phyloP scores from a whole-genome alignment of 2,329 filamentous ascomycete species.

The Aureobasidium vineae region DNA sequence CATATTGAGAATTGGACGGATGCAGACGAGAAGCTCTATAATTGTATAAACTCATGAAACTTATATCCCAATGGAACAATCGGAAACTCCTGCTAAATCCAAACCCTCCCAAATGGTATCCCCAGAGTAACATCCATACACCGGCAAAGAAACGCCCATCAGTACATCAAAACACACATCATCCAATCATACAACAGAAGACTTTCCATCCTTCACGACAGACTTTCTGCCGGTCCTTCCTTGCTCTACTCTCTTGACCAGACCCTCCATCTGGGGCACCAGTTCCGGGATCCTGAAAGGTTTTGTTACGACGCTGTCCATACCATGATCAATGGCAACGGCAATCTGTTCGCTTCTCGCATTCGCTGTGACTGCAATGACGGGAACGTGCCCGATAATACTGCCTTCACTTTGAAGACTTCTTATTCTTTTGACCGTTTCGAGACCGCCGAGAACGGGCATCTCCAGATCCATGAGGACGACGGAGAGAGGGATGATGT shows the following conservation, averaged over 20 bases:
- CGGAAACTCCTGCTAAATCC: background rate
- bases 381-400: constrained; percentile 62
- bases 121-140: background rate
- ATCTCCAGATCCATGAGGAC: constrained; percentile 53
- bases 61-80: background rate
- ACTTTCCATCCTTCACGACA: background rate
- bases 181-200: background rate
- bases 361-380: constrained; percentile 72
- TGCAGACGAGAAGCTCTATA: background rate
- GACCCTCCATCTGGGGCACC: constrained; percentile 37
- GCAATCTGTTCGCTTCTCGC: constrained; percentile 54
- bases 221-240: background rate
- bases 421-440: constrained; percentile 64
- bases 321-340: constrained; percentile 28
- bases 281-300: constrained; percentile 40
- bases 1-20: too few species aligned
- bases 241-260: constrained; percentile 49
- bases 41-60: background rate
- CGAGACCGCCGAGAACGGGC: constrained; percentile 75
- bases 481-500: background rate
- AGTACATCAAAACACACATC: background rate
- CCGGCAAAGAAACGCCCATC: background rate
- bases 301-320: constrained; percentile 38
- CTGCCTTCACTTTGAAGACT: constrained; percentile 56
- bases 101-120: background rate